Evolutionary conservation across 1,284 basidiomycete genomes (phyloP), one percentile per base, ranked within the genome.

Genomic region (Cutaneotrichosporon daszewskae): DNA sequence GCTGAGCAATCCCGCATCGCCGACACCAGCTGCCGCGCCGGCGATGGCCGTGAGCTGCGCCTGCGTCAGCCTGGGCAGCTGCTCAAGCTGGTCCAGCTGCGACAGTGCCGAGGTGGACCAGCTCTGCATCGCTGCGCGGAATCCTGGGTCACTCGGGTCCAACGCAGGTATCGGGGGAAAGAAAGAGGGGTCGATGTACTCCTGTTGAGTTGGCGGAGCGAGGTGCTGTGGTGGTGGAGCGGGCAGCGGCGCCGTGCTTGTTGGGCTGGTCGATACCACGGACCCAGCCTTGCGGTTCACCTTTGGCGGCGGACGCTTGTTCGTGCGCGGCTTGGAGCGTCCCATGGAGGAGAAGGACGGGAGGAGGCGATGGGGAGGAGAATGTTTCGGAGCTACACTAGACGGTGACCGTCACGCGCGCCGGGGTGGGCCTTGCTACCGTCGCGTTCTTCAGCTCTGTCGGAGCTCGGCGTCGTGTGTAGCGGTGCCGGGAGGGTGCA

Each of bases 291-390:
- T 31, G 36, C 48, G 48, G 25, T 43, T 48, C 26, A 46, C 38
- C 45, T 51, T 54, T 19, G 53, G 53, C 28, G 53, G 53, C 12
- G 53, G 49, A 20, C 59, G 55, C 47, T 69, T 69, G 51, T 64
- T 64, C 7, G 62, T 61, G 17, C 61, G 54, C 14, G 62, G 61
- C 39, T 69, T 69, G 22, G 62, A 64, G 43, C 63, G 57, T 31
- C 63, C 66, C 67, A 69, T 69, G 37, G 32, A 58, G n/a, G 32
- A 12, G 38, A 14, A 14, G 23, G 16, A 26, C 17, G 28, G 22
- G 12, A 26, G 19, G 6, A 22, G 22, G 23, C 13, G 40, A 5
- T 26, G 36, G 35, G 25, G n/a, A n/a, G n/a, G n/a, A n/a, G n/a
- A n/a, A n/a, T n/a, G n/a, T n/a, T n/a, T n/a, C n/a, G n/a, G n/a